These are phyloP conservation scores for Penicillium taxi DNA, from an alignment of 495 filamentous ascomycete genomes.

Conservation along the genomic window DNA sequence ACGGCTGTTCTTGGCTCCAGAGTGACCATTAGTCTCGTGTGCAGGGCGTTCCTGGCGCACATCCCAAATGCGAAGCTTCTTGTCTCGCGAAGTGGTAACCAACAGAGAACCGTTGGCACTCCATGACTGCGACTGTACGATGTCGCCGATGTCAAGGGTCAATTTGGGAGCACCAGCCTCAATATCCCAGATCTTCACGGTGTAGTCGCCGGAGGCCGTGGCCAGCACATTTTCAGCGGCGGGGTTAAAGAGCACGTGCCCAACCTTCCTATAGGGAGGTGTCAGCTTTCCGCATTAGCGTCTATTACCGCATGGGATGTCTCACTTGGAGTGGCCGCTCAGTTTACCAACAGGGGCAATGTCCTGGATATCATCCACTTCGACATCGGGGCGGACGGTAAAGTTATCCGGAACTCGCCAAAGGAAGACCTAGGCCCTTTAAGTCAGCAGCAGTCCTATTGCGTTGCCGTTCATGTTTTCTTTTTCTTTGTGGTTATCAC, in stretches of 20 bases:
- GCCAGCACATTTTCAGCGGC: conserved; percentile 93
- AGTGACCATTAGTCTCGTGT: conserved; percentile 77
- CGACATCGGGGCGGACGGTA: conserved; percentile 70
- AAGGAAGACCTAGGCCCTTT: conserved; percentile 60
- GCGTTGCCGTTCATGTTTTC: neutral
- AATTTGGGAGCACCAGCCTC: conserved; percentile 63
- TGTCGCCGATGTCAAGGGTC: conserved; percentile 75
- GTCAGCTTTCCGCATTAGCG: conserved; percentile 8
- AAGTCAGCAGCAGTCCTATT: conserved; percentile 13
- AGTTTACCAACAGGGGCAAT: conserved; percentile 74
- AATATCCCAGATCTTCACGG: conserved; percentile 94
- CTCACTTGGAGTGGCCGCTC: conserved; percentile 53
- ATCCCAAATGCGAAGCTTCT: conserved; percentile 97
- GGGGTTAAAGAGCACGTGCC: conserved; percentile 96
- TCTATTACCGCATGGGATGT: neutral
- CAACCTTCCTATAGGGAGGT: conserved; percentile 63
- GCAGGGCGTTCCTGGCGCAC: conserved; percentile 82
- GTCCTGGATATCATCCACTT: conserved; percentile 63
- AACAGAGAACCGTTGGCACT: conserved; percentile 83
- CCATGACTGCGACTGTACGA: conserved; percentile 94
- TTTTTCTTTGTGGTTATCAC: neutral
- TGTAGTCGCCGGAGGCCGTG: conserved; percentile 89
- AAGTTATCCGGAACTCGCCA: conserved; percentile 92
- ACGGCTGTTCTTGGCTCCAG: conserved; percentile 93
- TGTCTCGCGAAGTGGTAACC: conserved; percentile 92